Evolutionary conservation across 306 rosid species (phyloP), one percentile per base, ranked within the genome.

Genomic region (cucumber (Cucumis sativus)): DNA sequence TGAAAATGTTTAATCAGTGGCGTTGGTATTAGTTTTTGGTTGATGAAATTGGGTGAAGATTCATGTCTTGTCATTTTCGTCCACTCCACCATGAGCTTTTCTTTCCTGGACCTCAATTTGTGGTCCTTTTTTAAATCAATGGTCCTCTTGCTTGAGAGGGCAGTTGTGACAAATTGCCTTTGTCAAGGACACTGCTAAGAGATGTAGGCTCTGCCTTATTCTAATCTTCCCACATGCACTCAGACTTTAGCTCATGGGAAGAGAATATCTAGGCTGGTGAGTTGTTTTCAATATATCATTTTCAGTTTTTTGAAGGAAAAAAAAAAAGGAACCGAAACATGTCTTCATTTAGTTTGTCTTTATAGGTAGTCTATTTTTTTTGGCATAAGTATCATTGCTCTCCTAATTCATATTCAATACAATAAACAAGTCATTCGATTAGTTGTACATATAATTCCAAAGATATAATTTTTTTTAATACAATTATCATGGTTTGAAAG

Each of bases 1-100:
- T 51, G 39, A 54, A 51, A 17, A 9, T 54, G 77, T 30, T 73
- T 73, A 73, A 73, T 73, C 45, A 49, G 41, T 30, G 15, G 40
- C 59, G 59, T 72, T 51, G 59, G 25, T 15, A 8, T 51, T 72
- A 45, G 60, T 49, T 72, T 72, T 15, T 49, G 75, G 75, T 69
- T 69, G 75, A 69, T 43, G 57, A 69, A 82, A 51, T 66, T 84
- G 65, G 81, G 72, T 76, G 58, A 75, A 78, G 83, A 80, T 80
- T 60, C 11, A 78, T 60, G 85, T 79, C 79, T 80, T 49, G 85
- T 83, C 90, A 79, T 77, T 83, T 84, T 85, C 90, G 74, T 63
- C 84, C 75, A 66, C 82, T 72, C 79, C 78, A 69, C 52, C 51
- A 28, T 47, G 41, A 74, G 59, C 82, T 79, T 80, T 83, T 64